Percentiles rank a stretch among this genome's conserved stretches.
Evolutionary conservation across 176 grass and related monocot genomes (phyloP).

Genomic region (Aegilops tauschii): DNA sequence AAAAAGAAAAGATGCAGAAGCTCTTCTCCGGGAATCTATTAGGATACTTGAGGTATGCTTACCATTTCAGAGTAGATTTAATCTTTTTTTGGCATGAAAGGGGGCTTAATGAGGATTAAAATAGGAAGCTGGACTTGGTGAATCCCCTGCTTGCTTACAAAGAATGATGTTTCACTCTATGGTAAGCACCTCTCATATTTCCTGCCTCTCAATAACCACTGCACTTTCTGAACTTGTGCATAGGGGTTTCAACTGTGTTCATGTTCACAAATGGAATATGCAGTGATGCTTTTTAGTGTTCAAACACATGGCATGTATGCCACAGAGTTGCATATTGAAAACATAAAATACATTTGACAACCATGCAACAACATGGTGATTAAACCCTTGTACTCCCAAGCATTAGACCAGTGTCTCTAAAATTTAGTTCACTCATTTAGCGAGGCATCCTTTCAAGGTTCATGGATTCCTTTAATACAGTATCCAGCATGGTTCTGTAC

Average conservation of each 20-base stretch:
- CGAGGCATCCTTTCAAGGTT: no score
- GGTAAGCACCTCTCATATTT: conserved; percentile 32
- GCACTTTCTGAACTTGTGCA: neutral
- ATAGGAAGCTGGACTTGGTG: conserved; percentile 81
- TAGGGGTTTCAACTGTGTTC: neutral
- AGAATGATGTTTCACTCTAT: conserved; percentile 60
- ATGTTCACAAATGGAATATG: neutral
- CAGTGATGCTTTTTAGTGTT: neutral
- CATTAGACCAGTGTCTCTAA: neutral
- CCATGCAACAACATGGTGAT: neutral
- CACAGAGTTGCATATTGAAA: neutral
- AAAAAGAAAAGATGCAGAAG: conserved; percentile 71
- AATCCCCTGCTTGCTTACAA: conserved; percentile 60
- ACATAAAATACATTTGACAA: neutral
- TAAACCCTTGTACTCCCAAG: neutral
- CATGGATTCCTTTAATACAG: no score
- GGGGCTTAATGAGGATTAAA: conserved; percentile 27
- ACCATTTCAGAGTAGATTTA: conserved; percentile 10
- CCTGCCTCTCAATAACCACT: neutral
- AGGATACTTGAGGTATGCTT: conserved; percentile 78
- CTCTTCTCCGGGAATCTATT: conserved; percentile 72
- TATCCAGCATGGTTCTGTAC: no score
- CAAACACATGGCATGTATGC: neutral
- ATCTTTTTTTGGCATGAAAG: neutral
- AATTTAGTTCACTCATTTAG: neutral